phyloP scores from a whole-genome alignment of 257 asterid genomes.

The Marsdenia floribunda region DNA sequence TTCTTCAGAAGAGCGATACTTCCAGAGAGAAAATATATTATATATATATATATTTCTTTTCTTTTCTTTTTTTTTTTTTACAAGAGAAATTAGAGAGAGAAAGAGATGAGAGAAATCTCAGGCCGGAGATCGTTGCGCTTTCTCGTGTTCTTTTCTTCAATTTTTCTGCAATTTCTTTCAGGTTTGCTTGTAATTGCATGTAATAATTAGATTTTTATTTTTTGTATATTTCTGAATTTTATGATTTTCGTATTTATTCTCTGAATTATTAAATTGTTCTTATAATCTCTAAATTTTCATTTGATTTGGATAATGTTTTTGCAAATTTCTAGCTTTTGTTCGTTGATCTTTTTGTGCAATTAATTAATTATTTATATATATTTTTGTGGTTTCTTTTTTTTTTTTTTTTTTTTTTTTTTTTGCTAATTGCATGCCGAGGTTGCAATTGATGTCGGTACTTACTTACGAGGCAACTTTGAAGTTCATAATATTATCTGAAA shows the following conservation, averaged over 20 bases:
- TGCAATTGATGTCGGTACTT: not conserved
- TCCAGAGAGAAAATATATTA: not conserved
- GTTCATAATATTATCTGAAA: not conserved
- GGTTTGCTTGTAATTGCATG: slow-evolving; percentile 26
- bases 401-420: too few species aligned
- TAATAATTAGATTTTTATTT: too few species aligned
- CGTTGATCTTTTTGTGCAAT: not conserved
- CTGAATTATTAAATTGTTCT: not conserved
- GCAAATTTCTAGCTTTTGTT: slow-evolving; percentile 5
- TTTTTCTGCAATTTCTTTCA: slow-evolving; percentile 38
- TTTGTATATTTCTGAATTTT: not conserved
- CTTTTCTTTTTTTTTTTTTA: not conserved
- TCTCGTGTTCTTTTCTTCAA: slow-evolving; percentile 38
- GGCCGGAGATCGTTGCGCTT: slow-evolving; percentile 35
- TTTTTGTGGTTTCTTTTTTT: too few species aligned
- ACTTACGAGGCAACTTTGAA: not conserved
- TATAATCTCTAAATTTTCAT: not conserved
- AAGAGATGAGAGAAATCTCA: slow-evolving; percentile 51
- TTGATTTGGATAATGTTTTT: not conserved
- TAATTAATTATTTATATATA: not conserved
- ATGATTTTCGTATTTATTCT: not conserved
- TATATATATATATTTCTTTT: too few species aligned
- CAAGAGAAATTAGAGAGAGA: slow-evolving; percentile 13
- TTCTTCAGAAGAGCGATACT: slow-evolving; percentile 7
- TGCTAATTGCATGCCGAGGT: not conserved